These are phyloP conservation scores for Trypanosoma cruzi DNA, from an alignment of 208 protist genomes.

Conservation along the genomic window DNA sequence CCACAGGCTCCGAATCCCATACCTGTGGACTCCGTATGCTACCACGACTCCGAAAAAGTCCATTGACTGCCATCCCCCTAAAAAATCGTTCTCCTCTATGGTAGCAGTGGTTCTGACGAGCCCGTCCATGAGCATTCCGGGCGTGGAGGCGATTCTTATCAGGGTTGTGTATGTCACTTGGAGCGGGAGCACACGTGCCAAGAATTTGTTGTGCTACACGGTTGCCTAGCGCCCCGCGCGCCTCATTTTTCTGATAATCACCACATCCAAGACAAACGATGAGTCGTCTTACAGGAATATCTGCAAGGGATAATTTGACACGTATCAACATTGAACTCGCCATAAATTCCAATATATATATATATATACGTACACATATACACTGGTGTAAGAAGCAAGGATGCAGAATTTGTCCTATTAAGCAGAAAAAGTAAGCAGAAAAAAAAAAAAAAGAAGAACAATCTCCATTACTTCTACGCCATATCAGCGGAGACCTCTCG, in stretches of 20 bases:
- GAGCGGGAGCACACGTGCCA: slow-evolving; percentile 47
- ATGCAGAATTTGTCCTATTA: slow-evolving; percentile 1
- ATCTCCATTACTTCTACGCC: neutral
- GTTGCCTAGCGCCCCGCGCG: slow-evolving; percentile 42
- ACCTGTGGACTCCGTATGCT: slow-evolving; percentile 52
- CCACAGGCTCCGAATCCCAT: slow-evolving; percentile 74
- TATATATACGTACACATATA: neutral
- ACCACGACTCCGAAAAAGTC: slow-evolving; percentile 3
- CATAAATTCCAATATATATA: slow-evolving; percentile 1
- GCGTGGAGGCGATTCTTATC: slow-evolving; percentile 46
- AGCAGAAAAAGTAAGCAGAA: neutral
- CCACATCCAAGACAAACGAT: slow-evolving; percentile 61
- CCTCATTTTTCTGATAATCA: neutral
- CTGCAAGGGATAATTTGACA: slow-evolving; percentile 19
- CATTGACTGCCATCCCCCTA: neutral
- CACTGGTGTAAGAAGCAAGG: neutral
- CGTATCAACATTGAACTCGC: slow-evolving; percentile 11
- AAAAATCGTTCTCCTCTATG: slow-evolving; percentile 14
- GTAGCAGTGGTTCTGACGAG: slow-evolving; percentile 40
- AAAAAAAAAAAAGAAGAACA: slow-evolving; percentile 1
- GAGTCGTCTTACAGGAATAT: slow-evolving; percentile 34
- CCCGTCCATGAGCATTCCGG: slow-evolving; percentile 57
- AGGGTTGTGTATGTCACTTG: slow-evolving; percentile 79
- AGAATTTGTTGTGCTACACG: slow-evolving; percentile 56
- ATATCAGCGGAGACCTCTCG: neutral